A percentile compares a stretch with the other conserved stretches of the same genome.
phyloP scores from a whole-genome alignment of 208 protist genomes.

The Wallacemonas sp. region DNA sequence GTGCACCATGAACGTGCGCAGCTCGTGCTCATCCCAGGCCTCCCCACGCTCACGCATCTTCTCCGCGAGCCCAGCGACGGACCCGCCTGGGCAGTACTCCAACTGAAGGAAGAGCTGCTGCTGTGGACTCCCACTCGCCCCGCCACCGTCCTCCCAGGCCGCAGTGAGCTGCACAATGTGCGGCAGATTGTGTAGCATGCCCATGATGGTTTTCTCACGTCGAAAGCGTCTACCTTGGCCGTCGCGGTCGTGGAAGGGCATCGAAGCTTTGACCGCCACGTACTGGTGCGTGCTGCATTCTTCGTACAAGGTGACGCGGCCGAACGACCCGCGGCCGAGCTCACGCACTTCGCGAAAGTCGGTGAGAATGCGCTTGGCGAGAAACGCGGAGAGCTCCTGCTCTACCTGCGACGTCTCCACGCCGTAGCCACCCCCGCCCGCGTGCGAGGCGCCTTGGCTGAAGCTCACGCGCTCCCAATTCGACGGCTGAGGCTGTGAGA shows the following conservation, averaged over 20 bases:
- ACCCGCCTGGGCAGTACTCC: constrained; percentile 85
- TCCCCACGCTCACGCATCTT: constrained; percentile 38
- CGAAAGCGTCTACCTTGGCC: constrained; percentile 52
- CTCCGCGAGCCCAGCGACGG: constrained; percentile 56
- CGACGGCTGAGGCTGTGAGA: constrained; percentile 19
- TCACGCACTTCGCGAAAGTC: constrained; percentile 84
- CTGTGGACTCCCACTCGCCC: not conserved
- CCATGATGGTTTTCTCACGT: constrained; percentile 67
- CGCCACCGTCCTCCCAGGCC: constrained; percentile 76
- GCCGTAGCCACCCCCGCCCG: constrained; percentile 6
- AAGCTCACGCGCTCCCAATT: constrained; percentile 21
- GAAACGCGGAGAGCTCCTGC: constrained; percentile 73
- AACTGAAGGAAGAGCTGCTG: constrained; percentile 82
- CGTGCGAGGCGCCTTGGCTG: not conserved
- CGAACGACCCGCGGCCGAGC: constrained; percentile 77
- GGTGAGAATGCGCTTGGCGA: constrained; percentile 66
- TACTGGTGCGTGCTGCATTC: constrained; percentile 66
- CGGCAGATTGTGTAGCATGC: constrained; percentile 52
- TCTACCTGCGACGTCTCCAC: constrained; percentile 81
- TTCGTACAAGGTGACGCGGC: constrained; percentile 76
- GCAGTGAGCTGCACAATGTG: constrained; percentile 77
- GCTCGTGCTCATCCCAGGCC: constrained; percentile 70
- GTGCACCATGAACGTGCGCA: constrained; percentile 81
- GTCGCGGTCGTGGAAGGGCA: constrained; percentile 34
- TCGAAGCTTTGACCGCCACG: constrained; percentile 78